A percentile compares a stretch with the other conserved stretches of the same genome.
Evolutionary conservation across 441 rosid genomes (phyloP).

Genomic region (Metrosideros polymorpha): DNA sequence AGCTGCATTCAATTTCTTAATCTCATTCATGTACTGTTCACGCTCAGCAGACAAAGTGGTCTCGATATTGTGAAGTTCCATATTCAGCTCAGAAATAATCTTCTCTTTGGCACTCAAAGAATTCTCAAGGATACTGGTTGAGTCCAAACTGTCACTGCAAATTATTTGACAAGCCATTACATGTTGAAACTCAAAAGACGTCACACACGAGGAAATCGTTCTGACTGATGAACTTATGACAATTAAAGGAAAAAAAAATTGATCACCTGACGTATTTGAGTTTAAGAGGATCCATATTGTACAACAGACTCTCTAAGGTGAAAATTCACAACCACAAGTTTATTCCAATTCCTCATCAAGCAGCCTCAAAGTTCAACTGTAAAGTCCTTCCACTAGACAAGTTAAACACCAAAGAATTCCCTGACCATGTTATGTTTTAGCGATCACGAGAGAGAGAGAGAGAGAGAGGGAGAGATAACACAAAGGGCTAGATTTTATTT

Average conservation of each 20-base stretch:
- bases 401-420: neutral
- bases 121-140: constrained; percentile 79
- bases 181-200: neutral
- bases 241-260: neutral
- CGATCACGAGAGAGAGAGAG: neutral
- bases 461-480: neutral
- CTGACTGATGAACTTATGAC: neutral
- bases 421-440: neutral
- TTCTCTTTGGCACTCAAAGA: constrained; percentile 90
- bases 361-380: neutral
- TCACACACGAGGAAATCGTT: neutral
- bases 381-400: neutral
- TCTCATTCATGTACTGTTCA: constrained; percentile 74
- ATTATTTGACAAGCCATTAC: neutral
- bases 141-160: constrained; percentile 69
- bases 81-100: constrained; percentile 87
- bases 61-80: constrained; percentile 90
- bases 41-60: constrained; percentile 73
- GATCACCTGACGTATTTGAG: neutral
- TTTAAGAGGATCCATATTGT: neutral
- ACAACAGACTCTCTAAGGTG: neutral
- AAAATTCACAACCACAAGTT: neutral
- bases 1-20: constrained; percentile 63
- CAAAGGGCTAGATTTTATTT: neutral
- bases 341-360: neutral